A percentile compares a stretch with the other conserved stretches of the same genome.
Conservation (phyloP, 352 stramenopile genomes). For the Nothophytophthora sp. region DNA sequence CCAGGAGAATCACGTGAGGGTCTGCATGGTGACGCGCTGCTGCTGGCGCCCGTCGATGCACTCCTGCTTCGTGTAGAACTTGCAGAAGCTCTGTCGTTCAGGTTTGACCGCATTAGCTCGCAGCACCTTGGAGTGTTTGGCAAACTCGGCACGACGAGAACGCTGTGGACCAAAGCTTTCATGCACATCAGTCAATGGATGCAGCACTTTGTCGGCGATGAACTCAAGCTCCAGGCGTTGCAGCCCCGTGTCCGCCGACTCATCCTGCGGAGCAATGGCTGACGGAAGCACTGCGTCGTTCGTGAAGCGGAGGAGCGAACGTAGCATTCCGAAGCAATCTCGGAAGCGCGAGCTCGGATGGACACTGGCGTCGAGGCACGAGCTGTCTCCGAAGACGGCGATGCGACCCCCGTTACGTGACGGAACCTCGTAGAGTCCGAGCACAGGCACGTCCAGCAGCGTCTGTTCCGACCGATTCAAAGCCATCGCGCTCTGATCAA, state of each 20-base stretch:
- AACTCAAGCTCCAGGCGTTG: constrained; percentile 43
- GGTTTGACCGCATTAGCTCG: constrained; percentile 38
- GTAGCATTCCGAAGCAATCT: constrained; percentile 70
- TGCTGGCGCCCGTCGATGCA: constrained; percentile 40
- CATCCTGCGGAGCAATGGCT: constrained; percentile 4
- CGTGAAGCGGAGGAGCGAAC: constrained; percentile 54
- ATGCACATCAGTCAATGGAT: constrained; percentile 9
- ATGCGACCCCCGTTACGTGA: constrained; percentile 64
- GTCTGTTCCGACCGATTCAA: constrained; percentile 50
- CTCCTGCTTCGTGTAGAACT: constrained; percentile 60
- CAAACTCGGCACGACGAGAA: constrained; percentile 16
- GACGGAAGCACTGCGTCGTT: constrained; percentile 41
- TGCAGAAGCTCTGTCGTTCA: constrained; percentile 58
- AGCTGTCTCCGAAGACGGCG: constrained; percentile 74
- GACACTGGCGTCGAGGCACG: constrained; percentile 68
- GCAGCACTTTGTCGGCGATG: constrained; percentile 15
- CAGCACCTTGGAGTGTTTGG: constrained; percentile 69
- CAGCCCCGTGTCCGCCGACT: constrained; percentile 14
- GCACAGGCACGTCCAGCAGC: constrained; percentile 42
- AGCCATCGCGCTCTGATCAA: constrained; percentile 50
- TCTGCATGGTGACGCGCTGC: constrained; percentile 32
- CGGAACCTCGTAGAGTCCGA: constrained; percentile 71
- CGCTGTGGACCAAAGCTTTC: constrained; percentile 21
- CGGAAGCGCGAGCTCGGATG: constrained; percentile 41
- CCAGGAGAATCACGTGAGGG: constrained; percentile 25